Conservation (phyloP, 1,284 basidiomycete species). For the Leccinum solheimii region DNA sequence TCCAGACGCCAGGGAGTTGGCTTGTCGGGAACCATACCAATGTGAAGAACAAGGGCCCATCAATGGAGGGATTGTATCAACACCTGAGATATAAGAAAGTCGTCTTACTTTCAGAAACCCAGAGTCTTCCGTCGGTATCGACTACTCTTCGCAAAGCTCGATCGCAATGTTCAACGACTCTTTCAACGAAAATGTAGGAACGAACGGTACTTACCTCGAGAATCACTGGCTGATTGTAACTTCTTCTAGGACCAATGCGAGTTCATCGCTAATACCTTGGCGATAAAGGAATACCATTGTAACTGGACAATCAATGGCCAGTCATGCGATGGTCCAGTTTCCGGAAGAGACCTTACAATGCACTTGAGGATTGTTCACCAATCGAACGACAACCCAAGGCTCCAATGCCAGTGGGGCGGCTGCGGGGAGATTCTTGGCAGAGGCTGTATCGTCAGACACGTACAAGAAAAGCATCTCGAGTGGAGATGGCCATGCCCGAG, state of each 20-base stretch:
- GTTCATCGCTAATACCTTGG: constrained; percentile 10
- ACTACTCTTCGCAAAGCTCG: not conserved
- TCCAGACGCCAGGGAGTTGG: constrained; percentile 21
- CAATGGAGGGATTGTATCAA: constrained; percentile 1
- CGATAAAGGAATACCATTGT: constrained; percentile 6
- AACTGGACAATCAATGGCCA: constrained; percentile 14
- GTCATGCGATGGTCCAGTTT: constrained; percentile 11
- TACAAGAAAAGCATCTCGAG: constrained; percentile 26
- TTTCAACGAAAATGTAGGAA: constrained; percentile 20
- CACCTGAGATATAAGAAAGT: constrained; percentile 16
- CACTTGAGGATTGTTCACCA: constrained; percentile 24
- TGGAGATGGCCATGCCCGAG: constrained; percentile 25
- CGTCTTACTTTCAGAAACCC: not conserved
- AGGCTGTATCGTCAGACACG: constrained; percentile 20
- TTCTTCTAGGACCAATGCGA: constrained; percentile 14
- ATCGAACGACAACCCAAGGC: not conserved
- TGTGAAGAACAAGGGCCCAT: constrained; percentile 3
- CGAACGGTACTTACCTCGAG: not conserved
- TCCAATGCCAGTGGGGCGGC: constrained; percentile 17
- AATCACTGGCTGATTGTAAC: not conserved
- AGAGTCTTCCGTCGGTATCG: not conserved
- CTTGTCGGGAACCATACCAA: constrained; percentile 22
- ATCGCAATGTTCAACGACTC: constrained; percentile 15
- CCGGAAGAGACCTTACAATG: constrained; percentile 14
- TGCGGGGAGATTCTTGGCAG: constrained; percentile 20